Evolutionary conservation across 768 basidiomycete species (phyloP).

Genomic region (Termitomyces sp.): DNA sequence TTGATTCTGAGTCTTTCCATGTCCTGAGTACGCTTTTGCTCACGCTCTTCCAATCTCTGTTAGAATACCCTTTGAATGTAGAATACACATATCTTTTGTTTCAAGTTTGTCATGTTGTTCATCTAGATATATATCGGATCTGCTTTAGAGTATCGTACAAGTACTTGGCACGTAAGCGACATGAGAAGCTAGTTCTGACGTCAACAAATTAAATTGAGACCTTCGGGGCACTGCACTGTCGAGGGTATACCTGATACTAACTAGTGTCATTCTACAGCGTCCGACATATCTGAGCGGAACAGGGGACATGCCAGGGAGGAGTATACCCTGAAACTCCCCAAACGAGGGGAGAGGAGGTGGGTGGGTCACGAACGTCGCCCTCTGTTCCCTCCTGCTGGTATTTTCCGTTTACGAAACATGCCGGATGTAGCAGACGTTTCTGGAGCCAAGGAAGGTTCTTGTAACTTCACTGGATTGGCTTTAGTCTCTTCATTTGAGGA

Average conservation of each 20-base stretch:
- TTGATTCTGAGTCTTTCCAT: conserved; percentile 43
- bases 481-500: neutral
- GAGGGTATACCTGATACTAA: too few species aligned
- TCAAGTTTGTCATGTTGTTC: too few species aligned
- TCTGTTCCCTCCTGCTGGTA: conserved; percentile 16
- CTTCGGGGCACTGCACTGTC: neutral
- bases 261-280: too few species aligned
- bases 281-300: too few species aligned
- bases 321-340: too few species aligned
- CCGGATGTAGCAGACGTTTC: conserved; percentile 5
- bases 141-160: too few species aligned
- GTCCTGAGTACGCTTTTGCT: neutral
- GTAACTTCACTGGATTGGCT: neutral
- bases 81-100: neutral
- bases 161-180: neutral
- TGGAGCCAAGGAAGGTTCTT: neutral
- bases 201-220: neutral
- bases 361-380: conserved; percentile 14
- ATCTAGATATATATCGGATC: too few species aligned
- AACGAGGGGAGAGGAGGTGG: too few species aligned
- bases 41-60: neutral
- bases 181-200: neutral
- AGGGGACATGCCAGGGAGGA: too few species aligned
- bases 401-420: conserved; percentile 29
- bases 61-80: neutral